These are phyloP conservation scores for Collybia sordida DNA, from an alignment of 768 basidiomycete genomes.

Conservation along the genomic window DNA sequence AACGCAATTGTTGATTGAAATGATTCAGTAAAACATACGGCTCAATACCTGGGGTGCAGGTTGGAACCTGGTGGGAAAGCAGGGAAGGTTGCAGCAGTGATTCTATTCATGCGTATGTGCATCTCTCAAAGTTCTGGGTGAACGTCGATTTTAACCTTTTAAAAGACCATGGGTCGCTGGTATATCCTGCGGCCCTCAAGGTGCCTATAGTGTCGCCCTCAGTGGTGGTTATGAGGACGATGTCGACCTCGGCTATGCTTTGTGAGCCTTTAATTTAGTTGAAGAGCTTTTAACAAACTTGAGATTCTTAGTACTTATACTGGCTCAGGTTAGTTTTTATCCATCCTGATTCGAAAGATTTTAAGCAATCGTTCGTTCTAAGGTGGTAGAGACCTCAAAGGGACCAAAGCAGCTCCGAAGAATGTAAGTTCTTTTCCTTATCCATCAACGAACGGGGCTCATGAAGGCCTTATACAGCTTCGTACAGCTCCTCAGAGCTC, in stretches of 20 bases:
- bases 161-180: slow-evolving; percentile 81
- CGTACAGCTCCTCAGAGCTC: slow-evolving; percentile 87
- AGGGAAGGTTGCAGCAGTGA: slow-evolving; percentile 71
- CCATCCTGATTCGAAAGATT: not conserved
- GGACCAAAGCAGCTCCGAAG: slow-evolving; percentile 79
- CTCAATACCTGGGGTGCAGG: slow-evolving; percentile 70
- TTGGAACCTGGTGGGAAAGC: slow-evolving; percentile 84
- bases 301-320: slow-evolving; percentile 65
- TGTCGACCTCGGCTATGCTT: slow-evolving; percentile 77
- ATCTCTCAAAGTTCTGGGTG: not conserved
- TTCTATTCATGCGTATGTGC: slow-evolving; percentile 82
- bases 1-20: not conserved
- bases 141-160: slow-evolving; percentile 4
- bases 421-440: slow-evolving; percentile 52
- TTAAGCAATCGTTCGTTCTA: slow-evolving; percentile 6
- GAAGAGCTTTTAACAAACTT: not conserved
- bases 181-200: slow-evolving; percentile 63
- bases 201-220: slow-evolving; percentile 83
- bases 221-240: slow-evolving; percentile 91
- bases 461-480: slow-evolving; percentile 43
- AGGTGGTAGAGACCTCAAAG: slow-evolving; percentile 87
- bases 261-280: slow-evolving; percentile 51
- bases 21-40: slow-evolving; percentile 71
- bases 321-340: slow-evolving; percentile 56
- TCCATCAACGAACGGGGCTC: not conserved